Conservation (phyloP, 768 basidiomycete genomes). For the Mycena capillaripes region DNA sequence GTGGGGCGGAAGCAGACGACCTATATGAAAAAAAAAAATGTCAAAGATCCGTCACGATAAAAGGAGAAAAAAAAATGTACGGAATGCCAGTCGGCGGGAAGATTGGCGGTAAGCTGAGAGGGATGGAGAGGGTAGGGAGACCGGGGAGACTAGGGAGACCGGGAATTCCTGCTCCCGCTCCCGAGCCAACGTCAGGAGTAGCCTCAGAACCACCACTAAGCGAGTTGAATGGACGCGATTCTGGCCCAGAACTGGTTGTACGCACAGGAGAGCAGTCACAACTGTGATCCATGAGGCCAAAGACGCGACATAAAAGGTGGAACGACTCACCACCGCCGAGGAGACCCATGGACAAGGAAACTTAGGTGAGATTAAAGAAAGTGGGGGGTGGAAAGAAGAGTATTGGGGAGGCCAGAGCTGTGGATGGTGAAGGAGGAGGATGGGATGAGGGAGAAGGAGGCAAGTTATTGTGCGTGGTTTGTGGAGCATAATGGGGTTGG, state of each 20-base stretch:
- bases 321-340: slow-evolving; percentile 22
- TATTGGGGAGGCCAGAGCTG: slow-evolving; percentile 20
- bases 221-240: neutral
- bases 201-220: neutral
- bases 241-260: neutral
- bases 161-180: neutral
- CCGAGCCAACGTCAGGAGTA: neutral
- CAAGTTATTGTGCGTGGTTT: neutral
- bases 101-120: slow-evolving; percentile 1
- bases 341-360: slow-evolving; percentile 4
- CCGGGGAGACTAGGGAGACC: slow-evolving; percentile 10
- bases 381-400: slow-evolving; percentile 34
- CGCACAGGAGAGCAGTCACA: slow-evolving; percentile 31
- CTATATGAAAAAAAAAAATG: neutral
- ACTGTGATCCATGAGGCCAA: neutral
- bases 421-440: slow-evolving; percentile 6
- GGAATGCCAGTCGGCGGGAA: neutral
- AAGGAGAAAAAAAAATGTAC: neutral
- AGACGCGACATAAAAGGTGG: neutral
- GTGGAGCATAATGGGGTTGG: slow-evolving; percentile 28
- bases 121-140: neutral
- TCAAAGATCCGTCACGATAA: neutral
- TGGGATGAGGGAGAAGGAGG: neutral
- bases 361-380: slow-evolving; percentile 23
- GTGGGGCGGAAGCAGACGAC: neutral